Evolutionary conservation across 148 eudicot species (phyloP).

Genomic region (Limonium bicolor): DNA sequence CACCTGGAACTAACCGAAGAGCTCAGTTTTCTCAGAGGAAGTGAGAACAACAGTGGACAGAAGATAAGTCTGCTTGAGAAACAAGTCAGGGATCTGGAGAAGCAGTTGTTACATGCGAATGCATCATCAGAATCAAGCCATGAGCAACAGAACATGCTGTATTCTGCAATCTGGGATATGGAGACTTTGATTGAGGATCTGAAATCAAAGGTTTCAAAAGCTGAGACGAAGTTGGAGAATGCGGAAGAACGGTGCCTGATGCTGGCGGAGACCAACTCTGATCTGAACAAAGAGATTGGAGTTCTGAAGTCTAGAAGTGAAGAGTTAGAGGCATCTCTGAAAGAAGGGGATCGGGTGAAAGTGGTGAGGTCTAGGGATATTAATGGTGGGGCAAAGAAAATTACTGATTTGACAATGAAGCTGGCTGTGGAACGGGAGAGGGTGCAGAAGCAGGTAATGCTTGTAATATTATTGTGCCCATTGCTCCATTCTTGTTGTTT

Average conservation of each 20-base stretch:
- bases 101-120: conserved; percentile 45
- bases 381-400: conserved; percentile 27
- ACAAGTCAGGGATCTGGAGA: conserved; percentile 55
- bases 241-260: conserved; percentile 44
- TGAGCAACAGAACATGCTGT: conserved; percentile 86
- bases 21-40: conserved; percentile 51
- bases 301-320: conserved; percentile 31
- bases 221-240: conserved; percentile 48
- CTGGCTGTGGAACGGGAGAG: conserved; percentile 74
- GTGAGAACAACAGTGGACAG: conserved; percentile 36
- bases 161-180: conserved; percentile 98
- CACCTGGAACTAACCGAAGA: conserved; percentile 73
- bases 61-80: conserved; percentile 63
- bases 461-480: neutral
- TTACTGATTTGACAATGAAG: conserved; percentile 65
- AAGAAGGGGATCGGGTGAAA: conserved; percentile 26
- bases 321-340: conserved; percentile 24
- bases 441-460: conserved; percentile 53
- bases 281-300: conserved; percentile 37
- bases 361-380: conserved; percentile 40
- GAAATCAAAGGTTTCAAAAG: conserved; percentile 56
- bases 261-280: conserved; percentile 45
- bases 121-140: conserved; percentile 65
- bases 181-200: conserved; percentile 89
- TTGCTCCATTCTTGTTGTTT: neutral